A percentile compares a stretch with the other conserved stretches of the same genome.
Conservation (phyloP, 257 asterid genomes). For the Fraxinus excelsior region DNA sequence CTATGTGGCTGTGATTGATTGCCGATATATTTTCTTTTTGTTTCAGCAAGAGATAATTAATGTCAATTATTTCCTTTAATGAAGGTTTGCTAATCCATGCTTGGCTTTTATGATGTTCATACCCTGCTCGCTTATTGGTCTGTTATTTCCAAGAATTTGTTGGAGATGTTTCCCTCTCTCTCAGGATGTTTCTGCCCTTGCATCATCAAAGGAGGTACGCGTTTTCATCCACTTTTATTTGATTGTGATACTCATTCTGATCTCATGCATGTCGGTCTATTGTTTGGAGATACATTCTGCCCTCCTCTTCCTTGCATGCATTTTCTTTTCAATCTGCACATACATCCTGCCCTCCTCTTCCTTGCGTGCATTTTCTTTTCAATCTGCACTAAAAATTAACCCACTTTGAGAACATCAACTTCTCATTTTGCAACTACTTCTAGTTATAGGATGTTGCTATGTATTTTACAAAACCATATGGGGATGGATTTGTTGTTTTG, state of each 20-base stretch:
- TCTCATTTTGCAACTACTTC: constrained; percentile 23
- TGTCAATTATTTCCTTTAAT: constrained; percentile 22
- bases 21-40: not conserved
- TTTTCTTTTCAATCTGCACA: constrained; percentile 8
- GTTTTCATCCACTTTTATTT: constrained; percentile 23
- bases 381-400: not conserved
- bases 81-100: constrained; percentile 79
- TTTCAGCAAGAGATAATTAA: not conserved
- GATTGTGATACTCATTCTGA: not conserved
- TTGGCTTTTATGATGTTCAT: constrained; percentile 86
- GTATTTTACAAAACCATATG: not conserved
- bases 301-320: not conserved
- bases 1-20: not conserved
- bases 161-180: constrained; percentile 73
- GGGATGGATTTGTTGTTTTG: constrained; percentile 6
- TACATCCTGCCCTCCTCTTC: constrained; percentile 13
- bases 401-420: not conserved
- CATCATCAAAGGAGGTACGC: constrained; percentile 65
- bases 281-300: constrained; percentile 23
- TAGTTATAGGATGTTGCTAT: constrained; percentile 19
- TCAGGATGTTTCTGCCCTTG: constrained; percentile 50
- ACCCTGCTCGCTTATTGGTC: constrained; percentile 87
- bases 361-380: not conserved
- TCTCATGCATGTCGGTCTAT: constrained; percentile 1
- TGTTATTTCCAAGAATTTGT: constrained; percentile 69